Conservation (phyloP, 768 basidiomycete genomes). For the Tulasnella sp. region DNA sequence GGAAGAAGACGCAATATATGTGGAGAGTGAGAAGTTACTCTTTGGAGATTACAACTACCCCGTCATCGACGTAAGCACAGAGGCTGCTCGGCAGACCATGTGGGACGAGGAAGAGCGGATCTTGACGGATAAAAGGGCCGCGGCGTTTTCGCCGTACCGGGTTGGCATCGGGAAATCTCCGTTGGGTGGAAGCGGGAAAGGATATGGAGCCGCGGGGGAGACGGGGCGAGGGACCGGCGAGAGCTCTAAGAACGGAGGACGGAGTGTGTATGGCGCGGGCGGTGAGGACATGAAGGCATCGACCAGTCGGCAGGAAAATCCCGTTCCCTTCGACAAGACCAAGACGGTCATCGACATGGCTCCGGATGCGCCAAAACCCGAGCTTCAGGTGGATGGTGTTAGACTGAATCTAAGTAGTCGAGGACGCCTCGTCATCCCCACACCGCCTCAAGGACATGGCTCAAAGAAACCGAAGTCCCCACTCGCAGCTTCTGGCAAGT, state of each 20-base stretch:
- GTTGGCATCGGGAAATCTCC: slow-evolving; percentile 17
- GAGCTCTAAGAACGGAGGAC: slow-evolving; percentile 1
- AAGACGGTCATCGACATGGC: slow-evolving; percentile 38
- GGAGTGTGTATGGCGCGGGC: slow-evolving; percentile 19
- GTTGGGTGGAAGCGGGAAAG: slow-evolving; percentile 27
- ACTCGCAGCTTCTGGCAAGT: background rate
- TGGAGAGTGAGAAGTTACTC: slow-evolving; percentile 61
- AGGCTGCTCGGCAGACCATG: slow-evolving; percentile 49
- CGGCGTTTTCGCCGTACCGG: slow-evolving; percentile 48
- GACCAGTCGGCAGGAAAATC: background rate
- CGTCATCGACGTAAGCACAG: slow-evolving; percentile 75
- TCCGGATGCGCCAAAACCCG: slow-evolving; percentile 28
- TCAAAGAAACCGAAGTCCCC: background rate
- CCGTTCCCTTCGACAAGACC: background rate
- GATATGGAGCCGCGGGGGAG: slow-evolving; percentile 45
- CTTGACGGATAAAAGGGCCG: slow-evolving; percentile 59
- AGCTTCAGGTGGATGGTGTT: slow-evolving; percentile 31
- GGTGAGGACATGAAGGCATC: background rate
- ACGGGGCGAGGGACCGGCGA: background rate
- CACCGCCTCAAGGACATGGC: background rate
- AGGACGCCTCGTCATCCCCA: background rate
- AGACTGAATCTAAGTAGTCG: slow-evolving; percentile 37
- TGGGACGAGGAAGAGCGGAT: slow-evolving; percentile 85
- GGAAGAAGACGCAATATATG: slow-evolving; percentile 65
- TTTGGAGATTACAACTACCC: slow-evolving; percentile 92